A percentile compares a stretch with the other conserved stretches of the same genome.
phyloP scores from a whole-genome alignment of 208 protist genomes.

The Trypanosoma vivax region DNA sequence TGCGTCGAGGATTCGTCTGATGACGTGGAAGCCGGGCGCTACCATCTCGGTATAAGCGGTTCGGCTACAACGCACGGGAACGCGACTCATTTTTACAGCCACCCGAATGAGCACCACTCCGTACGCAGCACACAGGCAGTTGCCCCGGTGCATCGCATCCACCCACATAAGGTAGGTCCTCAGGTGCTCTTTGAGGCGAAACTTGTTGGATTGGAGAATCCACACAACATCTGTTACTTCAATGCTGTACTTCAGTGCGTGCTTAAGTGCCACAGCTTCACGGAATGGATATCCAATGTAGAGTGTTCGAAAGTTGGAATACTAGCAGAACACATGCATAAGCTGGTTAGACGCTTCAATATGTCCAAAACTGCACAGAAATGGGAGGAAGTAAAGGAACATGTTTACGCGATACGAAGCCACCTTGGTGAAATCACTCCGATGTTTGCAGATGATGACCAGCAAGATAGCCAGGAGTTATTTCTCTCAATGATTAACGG shows the following conservation, averaged over 20 bases:
- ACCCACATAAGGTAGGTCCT: background rate
- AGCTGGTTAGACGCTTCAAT: constrained; percentile 41
- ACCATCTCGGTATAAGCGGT: too few relatives aligned
- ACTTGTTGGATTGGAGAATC: constrained; percentile 82
- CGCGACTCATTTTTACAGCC: too few relatives aligned
- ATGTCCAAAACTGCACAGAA: constrained; percentile 26
- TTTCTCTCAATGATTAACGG: constrained; percentile 79
- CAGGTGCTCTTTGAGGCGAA: constrained; percentile 18
- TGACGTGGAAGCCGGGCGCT: too few relatives aligned
- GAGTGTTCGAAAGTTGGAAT: constrained; percentile 26
- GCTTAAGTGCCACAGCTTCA: constrained; percentile 64
- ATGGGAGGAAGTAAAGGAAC: constrained; percentile 35
- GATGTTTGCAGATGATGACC: constrained; percentile 67
- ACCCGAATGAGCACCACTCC: too few relatives aligned
- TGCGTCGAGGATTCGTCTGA: too few relatives aligned
- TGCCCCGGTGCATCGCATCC: too few relatives aligned
- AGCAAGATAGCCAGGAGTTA: constrained; percentile 90
- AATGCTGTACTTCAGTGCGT: constrained; percentile 95
- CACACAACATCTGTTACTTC: constrained; percentile 95
- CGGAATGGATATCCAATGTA: constrained; percentile 15
- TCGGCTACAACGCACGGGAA: too few relatives aligned
- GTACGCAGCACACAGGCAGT: too few relatives aligned
- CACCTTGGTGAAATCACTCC: constrained; percentile 41
- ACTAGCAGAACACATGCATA: constrained; percentile 35
- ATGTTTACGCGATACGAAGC: constrained; percentile 30